Percentiles rank a stretch among this genome's conserved stretches.
Evolutionary conservation across 2,329 filamentous ascomycete species (phyloP).

Genomic region (Talaromyces sp.): DNA sequence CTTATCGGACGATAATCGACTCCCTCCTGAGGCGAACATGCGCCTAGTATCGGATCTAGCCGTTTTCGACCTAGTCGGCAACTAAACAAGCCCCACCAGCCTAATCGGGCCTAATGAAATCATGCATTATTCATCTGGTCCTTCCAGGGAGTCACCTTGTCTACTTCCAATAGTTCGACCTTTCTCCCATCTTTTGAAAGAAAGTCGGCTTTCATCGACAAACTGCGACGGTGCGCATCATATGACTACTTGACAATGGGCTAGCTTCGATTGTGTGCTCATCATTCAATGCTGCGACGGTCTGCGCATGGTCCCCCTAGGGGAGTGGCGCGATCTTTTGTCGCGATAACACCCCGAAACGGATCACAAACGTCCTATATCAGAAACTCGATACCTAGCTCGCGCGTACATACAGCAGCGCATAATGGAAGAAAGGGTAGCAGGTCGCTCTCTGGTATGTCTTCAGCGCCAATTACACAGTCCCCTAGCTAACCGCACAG

Average conservation of each 20-base stretch:
- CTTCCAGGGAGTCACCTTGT: not conserved
- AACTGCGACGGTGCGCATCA: not conserved
- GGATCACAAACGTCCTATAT: not conserved
- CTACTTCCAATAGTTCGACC: not conserved
- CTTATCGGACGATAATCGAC: not conserved
- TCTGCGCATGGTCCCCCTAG: constrained; percentile 14
- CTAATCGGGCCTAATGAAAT: constrained; percentile 11
- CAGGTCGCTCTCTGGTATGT: constrained; percentile 33
- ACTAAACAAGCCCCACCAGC: constrained; percentile 3
- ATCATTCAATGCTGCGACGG: constrained; percentile 17
- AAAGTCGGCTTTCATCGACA: not conserved
- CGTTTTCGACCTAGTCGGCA: not conserved
- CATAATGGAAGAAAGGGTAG: constrained; percentile 4
- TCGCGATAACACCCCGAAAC: constrained; percentile 3
- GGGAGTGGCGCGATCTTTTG: constrained; percentile 18
- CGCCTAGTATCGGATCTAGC: not conserved
- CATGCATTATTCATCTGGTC: constrained; percentile 1
- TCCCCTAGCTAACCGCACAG: constrained; percentile 24
- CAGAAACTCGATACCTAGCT: constrained; percentile 7
- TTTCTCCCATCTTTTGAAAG: not conserved
- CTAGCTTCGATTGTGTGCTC: not conserved
- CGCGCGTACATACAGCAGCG: not conserved
- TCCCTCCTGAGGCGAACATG: not conserved
- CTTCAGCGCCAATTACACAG: not conserved
- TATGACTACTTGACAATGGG: constrained; percentile 5